A percentile compares a stretch with the other conserved stretches of the same genome.
phyloP scores from a whole-genome alignment of 441 rosid genomes.

The Codiaeum variegatum region DNA sequence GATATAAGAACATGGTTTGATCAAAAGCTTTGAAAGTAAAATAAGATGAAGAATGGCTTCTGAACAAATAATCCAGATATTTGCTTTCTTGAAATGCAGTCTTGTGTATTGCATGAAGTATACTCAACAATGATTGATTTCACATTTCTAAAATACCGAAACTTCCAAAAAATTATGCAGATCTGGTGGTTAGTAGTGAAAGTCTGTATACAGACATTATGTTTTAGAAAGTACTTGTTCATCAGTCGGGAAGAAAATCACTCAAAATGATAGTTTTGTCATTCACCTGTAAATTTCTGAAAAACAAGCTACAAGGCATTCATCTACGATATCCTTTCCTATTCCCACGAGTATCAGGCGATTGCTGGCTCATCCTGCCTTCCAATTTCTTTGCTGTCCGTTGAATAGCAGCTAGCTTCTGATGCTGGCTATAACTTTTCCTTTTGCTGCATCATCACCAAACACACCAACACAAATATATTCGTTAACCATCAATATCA shows the following conservation, averaged over 20 bases:
- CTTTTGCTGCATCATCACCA: slow-evolving; percentile 50
- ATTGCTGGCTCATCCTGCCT: slow-evolving; percentile 33
- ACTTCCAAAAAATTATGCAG: not conserved
- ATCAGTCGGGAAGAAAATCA: not conserved
- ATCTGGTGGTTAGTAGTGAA: not conserved
- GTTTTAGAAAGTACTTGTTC: not conserved
- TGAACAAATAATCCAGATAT: not conserved
- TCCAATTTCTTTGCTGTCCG: slow-evolving; percentile 58
- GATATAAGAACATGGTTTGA: no score
- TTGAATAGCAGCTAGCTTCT: slow-evolving; percentile 70
- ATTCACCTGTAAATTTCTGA: slow-evolving; percentile 15
- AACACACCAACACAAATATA: not conserved
- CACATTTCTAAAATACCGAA: not conserved
- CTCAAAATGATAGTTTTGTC: not conserved
- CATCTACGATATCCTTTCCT: slow-evolving; percentile 40
- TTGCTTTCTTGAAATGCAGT: not conserved
- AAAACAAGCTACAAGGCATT: slow-evolving; percentile 21
- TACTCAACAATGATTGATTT: not conserved
- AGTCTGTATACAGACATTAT: no score
- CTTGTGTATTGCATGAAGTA: not conserved
- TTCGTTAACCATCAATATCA: not conserved
- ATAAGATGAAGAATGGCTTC: not conserved
- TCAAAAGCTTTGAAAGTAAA: not conserved
- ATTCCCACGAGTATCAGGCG: slow-evolving; percentile 31
- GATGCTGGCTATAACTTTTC: slow-evolving; percentile 52